Conservation (phyloP, 805 yeast genomes). For the Zygosaccharomyces bailii region DNA sequence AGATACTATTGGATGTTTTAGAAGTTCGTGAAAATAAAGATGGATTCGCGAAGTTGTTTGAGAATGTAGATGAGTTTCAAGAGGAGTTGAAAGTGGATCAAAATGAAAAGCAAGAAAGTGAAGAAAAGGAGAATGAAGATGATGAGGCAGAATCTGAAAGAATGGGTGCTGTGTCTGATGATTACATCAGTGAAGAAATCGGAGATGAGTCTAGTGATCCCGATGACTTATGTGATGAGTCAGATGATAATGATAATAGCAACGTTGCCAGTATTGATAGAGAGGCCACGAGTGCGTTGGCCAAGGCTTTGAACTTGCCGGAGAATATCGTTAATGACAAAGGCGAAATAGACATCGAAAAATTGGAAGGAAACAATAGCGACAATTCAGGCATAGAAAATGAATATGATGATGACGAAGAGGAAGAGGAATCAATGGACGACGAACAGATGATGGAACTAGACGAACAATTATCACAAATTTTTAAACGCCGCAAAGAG, state of each 20-base stretch:
- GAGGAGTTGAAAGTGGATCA: no score
- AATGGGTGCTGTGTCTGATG: slow-evolving; percentile 31
- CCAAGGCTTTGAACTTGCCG: slow-evolving; percentile 68
- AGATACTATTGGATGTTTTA: slow-evolving; percentile 52
- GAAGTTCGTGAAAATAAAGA: slow-evolving; percentile 70
- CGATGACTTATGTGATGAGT: slow-evolving; percentile 32
- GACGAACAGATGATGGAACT: slow-evolving; percentile 96
- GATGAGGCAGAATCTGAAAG: slow-evolving; percentile 38
- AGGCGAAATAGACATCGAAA: slow-evolving; percentile 47
- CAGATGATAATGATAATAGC: slow-evolving; percentile 37
- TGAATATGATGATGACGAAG: slow-evolving; percentile 49
- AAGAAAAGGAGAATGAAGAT: slow-evolving; percentile 41
- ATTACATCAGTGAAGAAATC: slow-evolving; percentile 35
- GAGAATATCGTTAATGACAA: slow-evolving; percentile 41
- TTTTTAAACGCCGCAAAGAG: slow-evolving; percentile 78
- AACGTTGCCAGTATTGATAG: slow-evolving; percentile 47
- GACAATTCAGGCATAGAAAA: slow-evolving; percentile 39
- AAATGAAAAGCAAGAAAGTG: no score
- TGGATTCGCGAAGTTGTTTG: slow-evolving; percentile 76
- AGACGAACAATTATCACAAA: slow-evolving; percentile 76
- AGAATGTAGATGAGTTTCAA: slow-evolving; percentile 51
- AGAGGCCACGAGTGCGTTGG: slow-evolving; percentile 60
- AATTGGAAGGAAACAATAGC: slow-evolving; percentile 43
- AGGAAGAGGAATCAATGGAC: slow-evolving; percentile 81
- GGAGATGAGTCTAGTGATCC: slow-evolving; percentile 27